Evolutionary conservation across 2,329 filamentous ascomycete species (phyloP), one percentile per base, ranked within the genome.

Genomic region (Cladosporium sp.): DNA sequence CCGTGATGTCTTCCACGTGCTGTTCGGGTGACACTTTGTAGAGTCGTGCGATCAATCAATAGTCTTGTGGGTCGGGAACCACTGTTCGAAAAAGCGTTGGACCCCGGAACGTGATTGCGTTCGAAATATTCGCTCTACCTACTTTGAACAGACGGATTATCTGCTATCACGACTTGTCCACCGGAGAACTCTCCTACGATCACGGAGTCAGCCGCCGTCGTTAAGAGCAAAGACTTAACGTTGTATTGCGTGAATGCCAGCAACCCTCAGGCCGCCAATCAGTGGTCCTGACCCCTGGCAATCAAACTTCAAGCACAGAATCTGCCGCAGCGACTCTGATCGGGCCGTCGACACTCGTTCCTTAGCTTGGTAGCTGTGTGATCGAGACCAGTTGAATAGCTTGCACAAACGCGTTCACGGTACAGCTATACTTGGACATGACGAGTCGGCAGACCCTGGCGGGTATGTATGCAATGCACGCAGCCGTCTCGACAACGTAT

Each of bases 41-140:
- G 48, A 39, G 59, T 62, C 46, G 59, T 62, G 59, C 28, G 59
- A 54, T 62, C 59, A 53, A 46, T 56, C 60, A n/a, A 63, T 63
- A 56, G 60, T 43, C 16, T 21, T 25, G 60, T 56, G 60, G 60
- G 60, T 23, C 60, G 25, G 25, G 49, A 63, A 56, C 60, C 49
- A 34, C 13, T 43, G 30, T 56, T 63, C 23, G 30, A 54, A 54
- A 21, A 54, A 46, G 39, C 39, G 39, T 46, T 46, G 39, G 39
- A 21, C 39, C 39, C n/a, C 39, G 39, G n/a, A 46, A 46, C 8
- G 39, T 21, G 8, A 46, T 21, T 46, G 39, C 39, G n/a, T 46
- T 23, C 7, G 21, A 21, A 8, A 46, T 11, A 46, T 7, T 46
- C 39, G 39, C 39, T 23, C 39, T 21, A 46, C 39, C 39, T 46